Evolutionary conservation across 2,329 filamentous ascomycete genomes (phyloP), one percentile per base, ranked within the genome.

Genomic region (Madurella mycetomatis): DNA sequence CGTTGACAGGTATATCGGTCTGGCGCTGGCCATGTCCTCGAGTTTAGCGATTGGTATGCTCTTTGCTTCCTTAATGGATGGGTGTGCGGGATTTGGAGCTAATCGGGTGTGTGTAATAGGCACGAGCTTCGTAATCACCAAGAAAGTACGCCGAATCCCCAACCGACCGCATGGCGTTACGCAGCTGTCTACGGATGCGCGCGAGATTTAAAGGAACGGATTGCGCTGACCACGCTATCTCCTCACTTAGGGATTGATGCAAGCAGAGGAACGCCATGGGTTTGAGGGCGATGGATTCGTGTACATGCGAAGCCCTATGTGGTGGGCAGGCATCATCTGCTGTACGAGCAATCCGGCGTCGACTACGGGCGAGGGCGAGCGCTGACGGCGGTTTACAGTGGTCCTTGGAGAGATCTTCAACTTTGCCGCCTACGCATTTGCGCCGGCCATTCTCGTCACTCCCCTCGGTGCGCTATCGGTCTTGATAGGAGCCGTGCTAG

Each of bases 71-170:
- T 12, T 11, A 1, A 8, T 18, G 9, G 17, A 8, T 3, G 1
- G 32, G 2, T 8, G 7, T 12, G 32, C 16, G 61, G 48, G 41
- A 52, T 25, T 16, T 9, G 45, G 25, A 30, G 30, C 47, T 54
- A 42, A 55, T 45, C 30, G 9, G 5, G 5, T 37, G 34, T n/a
- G 15, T 40, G 55, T 41, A 55, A 42, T 64, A 94, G 90, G 91
- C 68, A 91, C 90, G 49, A 96, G 92, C 81, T 99, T 99, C 72
- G 92, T 99, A 64, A 96, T 99, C 67, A 99, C 95, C 46, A 99
- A 99, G 76, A 97, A 96, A 82, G 89, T 94, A 76, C 71, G 74
- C 41, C 40, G 25, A 48, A 47, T 45, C 43, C 48, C 34, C 45
- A 51, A 49, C 19, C 18, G 16, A 53, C 25, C 42, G 13, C 34